Base-by-base conservation (phyloP, 148 eudicot genomes). In the Vaccinium myrtillus region DNA sequence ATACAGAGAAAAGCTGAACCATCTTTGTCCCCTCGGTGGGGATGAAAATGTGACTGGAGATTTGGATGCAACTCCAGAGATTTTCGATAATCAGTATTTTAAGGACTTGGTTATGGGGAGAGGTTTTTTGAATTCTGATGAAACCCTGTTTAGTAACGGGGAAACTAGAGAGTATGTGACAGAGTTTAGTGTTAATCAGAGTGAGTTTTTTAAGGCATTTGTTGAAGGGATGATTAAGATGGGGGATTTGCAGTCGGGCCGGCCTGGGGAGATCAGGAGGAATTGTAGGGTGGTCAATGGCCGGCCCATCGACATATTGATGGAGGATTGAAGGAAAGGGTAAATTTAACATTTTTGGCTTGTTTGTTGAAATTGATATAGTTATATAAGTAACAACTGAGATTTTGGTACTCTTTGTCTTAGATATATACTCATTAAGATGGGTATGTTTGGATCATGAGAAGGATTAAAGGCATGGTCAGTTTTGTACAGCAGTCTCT, bases 41-140 rank as follows among this genome's bases (percentile, higher is more conserved):
- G 98, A 96, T 59, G 92, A 80, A 25, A 91, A 95, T 82, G 93
- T 91, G 54, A 94, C 98, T 0, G 95, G 93, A 5, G 89, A 89
- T 50, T 87, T 96, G 89, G 99, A 96, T 87, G 88, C 91, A 21
- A 96, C 99, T 4, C 97, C 97, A 3, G 56, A 73, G 25, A 11
- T 59, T 25, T 96, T 96, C 65, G 98, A 96, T 78, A 96, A 94
- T 70, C 99, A 91, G 79, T 95, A 97, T 77, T 96, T 88, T 55
- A 96, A 93, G 88, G 98, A 96, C 86, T 90, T 96, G 79, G 94
- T 91, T 0, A 58, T 81, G 15, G 98, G 98, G 78, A 91, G 87
- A 89, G 99, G 98, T 5, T 95, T 91, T 78, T 49, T 95, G 43
- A 97, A 95, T 84, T 97, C 99, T 0, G 99, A 97, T 83, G 86